Evolutionary conservation across 495 filamentous ascomycete species (phyloP).

Genomic region (Aspergillus avenaceus): DNA sequence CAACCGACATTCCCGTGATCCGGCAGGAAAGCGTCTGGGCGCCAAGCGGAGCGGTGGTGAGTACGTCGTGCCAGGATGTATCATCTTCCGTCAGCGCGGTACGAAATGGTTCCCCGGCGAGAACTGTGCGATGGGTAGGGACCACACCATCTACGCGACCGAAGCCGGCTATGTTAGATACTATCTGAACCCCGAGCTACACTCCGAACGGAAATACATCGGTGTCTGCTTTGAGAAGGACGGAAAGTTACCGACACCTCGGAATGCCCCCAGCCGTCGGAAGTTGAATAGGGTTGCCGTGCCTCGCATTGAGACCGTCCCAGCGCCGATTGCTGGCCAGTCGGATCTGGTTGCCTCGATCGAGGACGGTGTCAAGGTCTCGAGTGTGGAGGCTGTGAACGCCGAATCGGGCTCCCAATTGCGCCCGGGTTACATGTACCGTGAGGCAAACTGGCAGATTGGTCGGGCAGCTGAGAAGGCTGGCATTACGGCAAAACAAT

Average conservation of each 20-base stretch:
- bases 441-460: slow-evolving; percentile 82
- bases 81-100: slow-evolving; percentile 95
- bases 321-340: slow-evolving; percentile 25
- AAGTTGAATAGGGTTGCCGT: slow-evolving; percentile 64
- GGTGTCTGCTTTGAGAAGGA: slow-evolving; percentile 80
- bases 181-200: slow-evolving; percentile 77
- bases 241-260: slow-evolving; percentile 64
- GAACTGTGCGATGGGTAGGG: slow-evolving; percentile 89
- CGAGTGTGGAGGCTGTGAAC: slow-evolving; percentile 28
- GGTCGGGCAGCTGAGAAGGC: slow-evolving; percentile 62
- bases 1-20: slow-evolving; percentile 74
- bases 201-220: slow-evolving; percentile 85
- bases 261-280: slow-evolving; percentile 58
- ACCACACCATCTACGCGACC: slow-evolving; percentile 92
- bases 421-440: slow-evolving; percentile 71
- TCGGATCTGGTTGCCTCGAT: slow-evolving; percentile 32
- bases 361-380: slow-evolving; percentile 28
- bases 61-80: slow-evolving; percentile 90
- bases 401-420: slow-evolving; percentile 45
- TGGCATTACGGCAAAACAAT: slow-evolving; percentile 46
- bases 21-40: slow-evolving; percentile 87
- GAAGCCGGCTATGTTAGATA: slow-evolving; percentile 88
- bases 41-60: slow-evolving; percentile 90
- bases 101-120: slow-evolving; percentile 93
- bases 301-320: slow-evolving; percentile 23